Evolutionary conservation across 495 filamentous ascomycete genomes (phyloP), one percentile per base, ranked within the genome.

Genomic region (Acidomyces sp.): DNA sequence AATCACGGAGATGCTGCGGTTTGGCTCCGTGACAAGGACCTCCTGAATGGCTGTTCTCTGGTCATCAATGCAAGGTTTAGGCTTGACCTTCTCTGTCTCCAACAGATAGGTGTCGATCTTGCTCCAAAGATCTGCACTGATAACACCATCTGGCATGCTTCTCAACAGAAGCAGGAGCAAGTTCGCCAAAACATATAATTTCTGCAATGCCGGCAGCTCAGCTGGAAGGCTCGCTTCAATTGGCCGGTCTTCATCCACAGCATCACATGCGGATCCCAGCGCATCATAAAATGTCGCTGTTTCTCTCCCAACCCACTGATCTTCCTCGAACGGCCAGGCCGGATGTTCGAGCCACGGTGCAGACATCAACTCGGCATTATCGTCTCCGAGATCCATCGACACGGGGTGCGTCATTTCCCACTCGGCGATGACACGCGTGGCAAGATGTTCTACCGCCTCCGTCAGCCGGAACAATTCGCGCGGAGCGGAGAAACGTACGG

Each of bases 381-480:
- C 36, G 6, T 30, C 25, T 10, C 32, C 24, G 15, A 12, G 10
- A 15, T 18, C 16, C 11, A 28, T 12, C 6, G 26, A 7, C 7
- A 6, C 9, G 6, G 71, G 65, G 39, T 74, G 72, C 2, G 73
- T 71, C 84, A 93, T 94, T 43, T 76, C 74, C 67, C 78, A 80
- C 50, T 94, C 88, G 4, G 86, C 88, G 19, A 85, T 56, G 3
- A 71, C 75, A 9, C 84, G 72, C 44, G 87, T 80, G 3, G 69
- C 69, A 30, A 94, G 63, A 33, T 69, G 68, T 48, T 88, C 85
- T 48, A 94, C 69, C 2, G 77, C 72, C 51, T 92, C 81, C 9
- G 85, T 95, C 48, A 97, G 71, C 53, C 75, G 75, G 61, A 93
- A 92, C 23, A 95, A 70, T 51, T 94, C 87, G 26, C 78, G 71